These are phyloP conservation scores for Trebouxia sp. DNA, from an alignment of 139 green algal genomes.

Conservation along the genomic window DNA sequence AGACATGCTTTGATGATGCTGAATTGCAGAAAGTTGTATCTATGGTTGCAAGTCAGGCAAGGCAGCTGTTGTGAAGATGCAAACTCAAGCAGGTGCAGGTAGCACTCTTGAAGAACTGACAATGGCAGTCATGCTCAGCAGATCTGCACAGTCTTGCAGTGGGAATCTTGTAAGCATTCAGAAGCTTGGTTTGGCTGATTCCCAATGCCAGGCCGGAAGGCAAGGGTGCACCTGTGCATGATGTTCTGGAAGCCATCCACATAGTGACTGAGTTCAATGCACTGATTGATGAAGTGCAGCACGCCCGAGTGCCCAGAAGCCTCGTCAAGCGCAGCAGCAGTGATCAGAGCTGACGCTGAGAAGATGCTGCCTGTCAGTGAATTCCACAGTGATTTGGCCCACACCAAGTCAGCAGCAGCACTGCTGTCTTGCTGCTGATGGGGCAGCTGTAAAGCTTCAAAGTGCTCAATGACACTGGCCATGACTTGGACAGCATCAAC, in stretches of 20 bases:
- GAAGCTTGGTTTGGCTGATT: too few species aligned
- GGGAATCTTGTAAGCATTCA: too few species aligned
- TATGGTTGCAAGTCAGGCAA: too few species aligned
- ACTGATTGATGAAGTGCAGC: constrained; percentile 22
- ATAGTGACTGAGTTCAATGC: constrained; percentile 9
- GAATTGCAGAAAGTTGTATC: too few species aligned
- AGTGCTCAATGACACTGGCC: constrained; percentile 26
- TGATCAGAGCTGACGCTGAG: not conserved
- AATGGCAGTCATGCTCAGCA: not conserved
- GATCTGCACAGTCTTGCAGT: too few species aligned
- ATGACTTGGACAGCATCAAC: not conserved
- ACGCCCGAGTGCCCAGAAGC: not conserved
- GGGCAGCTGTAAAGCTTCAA: constrained; percentile 21
- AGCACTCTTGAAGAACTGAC: too few species aligned
- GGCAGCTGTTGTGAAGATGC: too few species aligned
- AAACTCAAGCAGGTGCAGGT: too few species aligned
- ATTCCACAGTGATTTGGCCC: constrained; percentile 12
- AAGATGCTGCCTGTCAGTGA: constrained; percentile 6
- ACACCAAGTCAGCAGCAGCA: not conserved
- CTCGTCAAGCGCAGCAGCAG: constrained; percentile 8
- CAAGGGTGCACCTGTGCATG: not conserved
- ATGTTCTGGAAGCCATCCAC: constrained; percentile 2
- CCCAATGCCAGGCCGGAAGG: too few species aligned
- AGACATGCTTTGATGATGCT: too few species aligned
- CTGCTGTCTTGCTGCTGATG: not conserved